A percentile compares a stretch with the other conserved stretches of the same genome.
Evolutionary conservation across 2,329 filamentous ascomycete species (phyloP).

Genomic region (Arthrocladium fulminans): DNA sequence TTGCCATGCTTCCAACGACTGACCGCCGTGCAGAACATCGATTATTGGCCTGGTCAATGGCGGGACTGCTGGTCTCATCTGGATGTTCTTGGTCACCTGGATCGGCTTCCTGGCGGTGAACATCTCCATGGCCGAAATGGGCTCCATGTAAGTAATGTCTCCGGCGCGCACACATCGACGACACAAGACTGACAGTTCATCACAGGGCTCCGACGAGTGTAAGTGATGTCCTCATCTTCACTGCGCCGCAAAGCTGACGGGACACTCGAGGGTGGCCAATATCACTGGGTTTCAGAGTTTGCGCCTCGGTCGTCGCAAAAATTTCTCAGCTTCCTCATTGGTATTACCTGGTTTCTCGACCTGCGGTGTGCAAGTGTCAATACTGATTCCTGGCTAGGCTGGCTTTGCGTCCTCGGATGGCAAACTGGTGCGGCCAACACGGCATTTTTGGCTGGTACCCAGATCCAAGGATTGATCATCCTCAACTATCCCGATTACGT

Average conservation of each 20-base stretch:
- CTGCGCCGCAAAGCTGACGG: background rate
- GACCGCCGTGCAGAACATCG: conserved; percentile 10
- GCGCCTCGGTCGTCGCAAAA: conserved; percentile 28
- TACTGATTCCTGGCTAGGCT: conserved; percentile 19
- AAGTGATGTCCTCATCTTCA: background rate
- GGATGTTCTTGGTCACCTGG: conserved; percentile 43
- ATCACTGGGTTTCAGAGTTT: conserved; percentile 31
- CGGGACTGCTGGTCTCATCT: conserved; percentile 44
- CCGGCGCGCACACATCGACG: conserved; percentile 13
- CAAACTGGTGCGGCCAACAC: conserved; percentile 22
- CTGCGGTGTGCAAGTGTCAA: background rate
- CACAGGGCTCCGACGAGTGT: background rate
- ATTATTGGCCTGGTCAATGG: conserved; percentile 34
- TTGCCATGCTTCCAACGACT: background rate
- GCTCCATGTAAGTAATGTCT: conserved; percentile 38
- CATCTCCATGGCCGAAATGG: conserved; percentile 43
- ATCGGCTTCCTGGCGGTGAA: conserved; percentile 36
- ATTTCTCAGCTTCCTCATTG: conserved; percentile 28
- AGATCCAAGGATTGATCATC: conserved; percentile 39
- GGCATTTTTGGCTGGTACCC: conserved; percentile 36
- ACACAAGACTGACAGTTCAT: background rate
- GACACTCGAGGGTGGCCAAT: conserved; percentile 26
- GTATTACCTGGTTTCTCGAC: no score
- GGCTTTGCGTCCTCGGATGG: conserved; percentile 28
- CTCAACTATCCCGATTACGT: conserved; percentile 36